Percentiles rank a stretch among this genome's conserved stretches.
Evolutionary conservation across 176 grass and related monocot genomes (phyloP).

Genomic region (Zizania latifolia): DNA sequence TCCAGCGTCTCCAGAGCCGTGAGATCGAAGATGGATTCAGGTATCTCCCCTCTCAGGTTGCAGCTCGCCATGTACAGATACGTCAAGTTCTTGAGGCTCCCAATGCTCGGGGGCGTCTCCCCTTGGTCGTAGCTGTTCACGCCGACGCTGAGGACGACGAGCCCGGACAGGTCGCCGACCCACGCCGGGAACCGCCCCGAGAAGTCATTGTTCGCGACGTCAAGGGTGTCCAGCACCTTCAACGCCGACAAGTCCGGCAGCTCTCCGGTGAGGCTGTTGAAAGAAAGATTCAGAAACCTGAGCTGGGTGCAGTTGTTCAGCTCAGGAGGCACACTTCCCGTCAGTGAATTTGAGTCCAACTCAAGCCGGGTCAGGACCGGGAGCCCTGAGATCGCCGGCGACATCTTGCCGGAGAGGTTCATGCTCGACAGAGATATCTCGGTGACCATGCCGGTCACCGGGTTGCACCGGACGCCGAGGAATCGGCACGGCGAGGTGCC

Average conservation of each 20-base stretch:
- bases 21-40: constrained; percentile 55
- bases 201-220: constrained; percentile 48
- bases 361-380: constrained; percentile 28
- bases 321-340: constrained; percentile 46
- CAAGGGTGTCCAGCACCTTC: constrained; percentile 34
- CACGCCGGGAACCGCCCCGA: constrained; percentile 47
- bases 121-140: constrained; percentile 44
- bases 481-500: constrained; percentile 48
- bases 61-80: constrained; percentile 51
- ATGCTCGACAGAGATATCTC: constrained; percentile 46
- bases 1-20: constrained; percentile 53
- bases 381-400: constrained; percentile 39
- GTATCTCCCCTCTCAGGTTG: constrained; percentile 49
- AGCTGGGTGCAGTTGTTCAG: constrained; percentile 46
- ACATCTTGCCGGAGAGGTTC: constrained; percentile 68
- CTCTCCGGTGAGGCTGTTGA: constrained; percentile 43
- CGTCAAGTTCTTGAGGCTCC: constrained; percentile 74
- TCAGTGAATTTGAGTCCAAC: constrained; percentile 50
- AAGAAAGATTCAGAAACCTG: constrained; percentile 52
- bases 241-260: constrained; percentile 57
- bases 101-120: constrained; percentile 48
- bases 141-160: constrained; percentile 49
- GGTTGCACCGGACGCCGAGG: constrained; percentile 47
- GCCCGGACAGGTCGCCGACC: constrained; percentile 31
- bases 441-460: constrained; percentile 25